Evolutionary conservation across 495 filamentous ascomycete genomes (phyloP).

Genomic region (Tuber indicum): DNA sequence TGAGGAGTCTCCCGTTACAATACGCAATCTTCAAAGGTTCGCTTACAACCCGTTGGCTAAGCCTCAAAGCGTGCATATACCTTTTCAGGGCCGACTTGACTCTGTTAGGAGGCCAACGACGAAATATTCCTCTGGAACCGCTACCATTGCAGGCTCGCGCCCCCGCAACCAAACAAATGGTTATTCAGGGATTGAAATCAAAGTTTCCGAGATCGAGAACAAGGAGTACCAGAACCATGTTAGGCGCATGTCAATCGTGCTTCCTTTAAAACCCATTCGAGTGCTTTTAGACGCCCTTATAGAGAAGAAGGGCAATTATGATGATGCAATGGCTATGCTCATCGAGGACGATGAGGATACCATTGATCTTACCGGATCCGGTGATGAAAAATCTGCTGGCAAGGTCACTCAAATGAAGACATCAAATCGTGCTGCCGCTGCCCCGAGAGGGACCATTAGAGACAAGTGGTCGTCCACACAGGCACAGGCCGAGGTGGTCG

Average conservation of each 20-base stretch:
- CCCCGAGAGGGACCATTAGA: slow-evolving; percentile 38
- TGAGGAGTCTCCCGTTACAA: slow-evolving; percentile 26
- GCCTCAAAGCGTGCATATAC: slow-evolving; percentile 9
- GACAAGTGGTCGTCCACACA: slow-evolving; percentile 47
- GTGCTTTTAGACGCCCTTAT: slow-evolving; percentile 52
- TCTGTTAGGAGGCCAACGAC: slow-evolving; percentile 32
- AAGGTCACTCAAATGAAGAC: slow-evolving; percentile 35
- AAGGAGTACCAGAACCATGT: slow-evolving; percentile 52
- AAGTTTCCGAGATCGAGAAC: slow-evolving; percentile 55
- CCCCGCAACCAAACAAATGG: slow-evolving; percentile 48
- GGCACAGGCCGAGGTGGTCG: slow-evolving; percentile 40
- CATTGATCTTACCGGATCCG: slow-evolving; percentile 43
- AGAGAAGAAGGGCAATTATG: slow-evolving; percentile 51
- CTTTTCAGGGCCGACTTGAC: slow-evolving; percentile 39
- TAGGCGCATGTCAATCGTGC: slow-evolving; percentile 50
- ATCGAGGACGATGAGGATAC: slow-evolving; percentile 35
- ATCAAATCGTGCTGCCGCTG: slow-evolving; percentile 39
- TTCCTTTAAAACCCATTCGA: slow-evolving; percentile 50
- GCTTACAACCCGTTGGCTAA: slow-evolving; percentile 21
- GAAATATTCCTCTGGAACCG: slow-evolving; percentile 28
- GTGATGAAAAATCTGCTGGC: slow-evolving; percentile 43
- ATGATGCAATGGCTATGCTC: slow-evolving; percentile 55
- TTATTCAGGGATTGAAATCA: slow-evolving; percentile 47
- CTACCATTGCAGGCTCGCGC: slow-evolving; percentile 27
- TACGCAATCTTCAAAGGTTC: slow-evolving; percentile 13